Evolutionary conservation across 1,284 basidiomycete genomes (phyloP).

Genomic region (Cerioporus squamosus): DNA sequence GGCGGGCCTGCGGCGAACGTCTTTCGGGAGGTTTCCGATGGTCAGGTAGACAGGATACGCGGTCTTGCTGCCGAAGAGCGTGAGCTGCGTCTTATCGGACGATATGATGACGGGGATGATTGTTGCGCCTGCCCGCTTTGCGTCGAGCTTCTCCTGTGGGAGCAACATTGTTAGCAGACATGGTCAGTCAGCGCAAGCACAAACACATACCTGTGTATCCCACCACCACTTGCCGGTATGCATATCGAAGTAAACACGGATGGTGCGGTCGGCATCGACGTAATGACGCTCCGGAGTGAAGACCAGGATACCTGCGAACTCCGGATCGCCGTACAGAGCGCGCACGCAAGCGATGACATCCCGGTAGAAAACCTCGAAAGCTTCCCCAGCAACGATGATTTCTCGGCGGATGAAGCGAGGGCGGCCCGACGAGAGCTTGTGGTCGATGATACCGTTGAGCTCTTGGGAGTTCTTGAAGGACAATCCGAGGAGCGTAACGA

Average conservation of each 20-base stretch:
- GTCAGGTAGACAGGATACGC: slow-evolving; percentile 45
- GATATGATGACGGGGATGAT: not conserved
- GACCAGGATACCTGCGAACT: slow-evolving; percentile 30
- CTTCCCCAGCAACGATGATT: slow-evolving; percentile 25
- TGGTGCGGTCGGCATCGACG: slow-evolving; percentile 23
- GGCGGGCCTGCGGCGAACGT: slow-evolving; percentile 38
- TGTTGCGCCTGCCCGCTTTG: not conserved
- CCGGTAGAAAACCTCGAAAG: slow-evolving; percentile 12
- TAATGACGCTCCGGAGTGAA: slow-evolving; percentile 39
- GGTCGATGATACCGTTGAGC: slow-evolving; percentile 12
- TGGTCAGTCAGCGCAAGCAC: slow-evolving; percentile 29
- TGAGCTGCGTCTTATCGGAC: not conserved
- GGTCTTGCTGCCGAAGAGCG: slow-evolving; percentile 37
- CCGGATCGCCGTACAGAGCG: slow-evolving; percentile 37
- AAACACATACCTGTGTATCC: slow-evolving; percentile 35
- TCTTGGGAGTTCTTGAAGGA: slow-evolving; percentile 32
- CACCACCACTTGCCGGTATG: slow-evolving; percentile 47
- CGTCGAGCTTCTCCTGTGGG: slow-evolving; percentile 34
- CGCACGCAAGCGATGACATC: slow-evolving; percentile 35
- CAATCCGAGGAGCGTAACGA: slow-evolving; percentile 25
- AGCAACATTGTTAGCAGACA: slow-evolving; percentile 36
- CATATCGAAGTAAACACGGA: slow-evolving; percentile 40
- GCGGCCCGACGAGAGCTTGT: slow-evolving; percentile 28
- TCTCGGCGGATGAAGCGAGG: slow-evolving; percentile 24
- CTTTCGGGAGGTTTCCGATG: slow-evolving; percentile 45